phyloP scores from a whole-genome alignment of 2,329 filamentous ascomycete genomes.

The Monilinia aucupariae region DNA sequence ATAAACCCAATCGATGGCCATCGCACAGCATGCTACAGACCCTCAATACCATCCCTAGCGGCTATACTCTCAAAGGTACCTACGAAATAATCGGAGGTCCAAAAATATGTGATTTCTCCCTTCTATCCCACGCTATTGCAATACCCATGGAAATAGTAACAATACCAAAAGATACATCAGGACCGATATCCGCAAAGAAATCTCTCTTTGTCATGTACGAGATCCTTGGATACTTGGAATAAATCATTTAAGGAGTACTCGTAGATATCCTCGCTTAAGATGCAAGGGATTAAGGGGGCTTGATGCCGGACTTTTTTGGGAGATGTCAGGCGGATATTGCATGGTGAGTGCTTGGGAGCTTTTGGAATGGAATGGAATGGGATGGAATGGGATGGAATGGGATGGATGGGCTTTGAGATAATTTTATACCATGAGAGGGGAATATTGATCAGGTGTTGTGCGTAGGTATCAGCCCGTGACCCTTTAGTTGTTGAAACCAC shows the following conservation, averaged over 20 bases:
- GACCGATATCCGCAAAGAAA: conserved; percentile 44
- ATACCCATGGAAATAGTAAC: not conserved
- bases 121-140: not conserved
- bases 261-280: conserved; percentile 57
- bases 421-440: not conserved
- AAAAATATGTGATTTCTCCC: conserved; percentile 45
- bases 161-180: conserved; percentile 38
- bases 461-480: conserved; percentile 21
- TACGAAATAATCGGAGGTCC: conserved; percentile 51
- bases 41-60: conserved; percentile 49
- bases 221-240: conserved; percentile 65
- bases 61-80: conserved; percentile 49
- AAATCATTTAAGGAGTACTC: conserved; percentile 65
- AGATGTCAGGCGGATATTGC: conserved; percentile 46
- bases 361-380: too few species aligned
- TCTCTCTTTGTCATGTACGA: conserved; percentile 57
- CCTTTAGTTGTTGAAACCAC: conserved; percentile 16
- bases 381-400: not conserved
- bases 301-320: conserved; percentile 88
- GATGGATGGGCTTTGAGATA: not conserved
- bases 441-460: not conserved
- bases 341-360: conserved; percentile 38
- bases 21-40: conserved; percentile 53
- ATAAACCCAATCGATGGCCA: conserved; percentile 39
- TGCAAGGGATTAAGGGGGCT: conserved; percentile 38